These are phyloP conservation scores for Tubosaeta sp. DNA, from an alignment of 768 basidiomycete genomes.

Conservation along the genomic window DNA sequence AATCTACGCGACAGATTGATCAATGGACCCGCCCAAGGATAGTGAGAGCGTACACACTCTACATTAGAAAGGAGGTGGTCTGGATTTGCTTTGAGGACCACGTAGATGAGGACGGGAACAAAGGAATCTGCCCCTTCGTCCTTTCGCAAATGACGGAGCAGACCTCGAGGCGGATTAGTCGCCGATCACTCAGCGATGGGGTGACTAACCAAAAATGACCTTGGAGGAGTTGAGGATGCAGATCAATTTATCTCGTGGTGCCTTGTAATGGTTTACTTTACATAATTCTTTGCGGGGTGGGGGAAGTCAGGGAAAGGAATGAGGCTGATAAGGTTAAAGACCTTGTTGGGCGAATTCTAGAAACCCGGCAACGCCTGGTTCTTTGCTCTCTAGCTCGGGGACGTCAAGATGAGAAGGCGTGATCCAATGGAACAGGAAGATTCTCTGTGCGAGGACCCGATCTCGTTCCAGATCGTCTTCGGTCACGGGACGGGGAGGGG, in stretches of 20 bases:
- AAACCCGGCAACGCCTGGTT: constrained; percentile 57
- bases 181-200: constrained; percentile 1
- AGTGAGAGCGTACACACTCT: constrained; percentile 53
- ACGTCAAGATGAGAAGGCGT: constrained; percentile 87
- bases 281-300: constrained; percentile 59
- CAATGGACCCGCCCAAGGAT: neutral
- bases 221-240: constrained; percentile 98
- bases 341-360: constrained; percentile 88
- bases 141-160: constrained; percentile 80
- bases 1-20: constrained; percentile 50
- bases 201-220: constrained; percentile 87
- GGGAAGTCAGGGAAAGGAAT: neutral
- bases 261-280: constrained; percentile 99
- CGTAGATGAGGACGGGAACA: constrained; percentile 89
- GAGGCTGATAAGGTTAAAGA: constrained; percentile 24
- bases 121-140: constrained; percentile 94
- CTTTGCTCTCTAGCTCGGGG: constrained; percentile 64
- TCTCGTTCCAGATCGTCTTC: constrained; percentile 97
- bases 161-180: constrained; percentile 43
- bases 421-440: constrained; percentile 88
- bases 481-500: constrained; percentile 73
- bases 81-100: constrained; percentile 93
- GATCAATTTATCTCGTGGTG: constrained; percentile 95
- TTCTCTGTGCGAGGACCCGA: constrained; percentile 84
- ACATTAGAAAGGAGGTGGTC: constrained; percentile 91